These are phyloP conservation scores for Nakazawaea ernobii DNA, from an alignment of 805 yeast species.

Conservation along the genomic window DNA sequence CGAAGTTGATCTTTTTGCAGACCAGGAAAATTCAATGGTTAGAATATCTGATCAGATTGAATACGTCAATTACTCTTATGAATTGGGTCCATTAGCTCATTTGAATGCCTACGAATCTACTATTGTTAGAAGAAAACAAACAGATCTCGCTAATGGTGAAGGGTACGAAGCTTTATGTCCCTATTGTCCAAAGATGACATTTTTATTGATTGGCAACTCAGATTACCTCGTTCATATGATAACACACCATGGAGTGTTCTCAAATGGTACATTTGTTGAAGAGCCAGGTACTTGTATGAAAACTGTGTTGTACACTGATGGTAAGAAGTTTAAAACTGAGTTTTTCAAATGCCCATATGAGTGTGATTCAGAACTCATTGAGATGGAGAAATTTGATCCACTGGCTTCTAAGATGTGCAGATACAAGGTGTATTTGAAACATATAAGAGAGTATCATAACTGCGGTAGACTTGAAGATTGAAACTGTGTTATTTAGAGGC, in stretches of 20 bases:
- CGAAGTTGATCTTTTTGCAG: background rate
- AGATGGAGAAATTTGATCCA: background rate
- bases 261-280: slow-evolving; percentile 22
- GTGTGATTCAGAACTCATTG: background rate
- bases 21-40: too few relatives aligned
- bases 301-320: background rate
- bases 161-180: slow-evolving; percentile 6
- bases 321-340: background rate
- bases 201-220: slow-evolving; percentile 22
- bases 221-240: slow-evolving; percentile 25
- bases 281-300: slow-evolving; percentile 16
- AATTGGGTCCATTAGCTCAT: slow-evolving; percentile 2
- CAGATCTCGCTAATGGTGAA: background rate
- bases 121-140: background rate
- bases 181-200: slow-evolving; percentile 7
- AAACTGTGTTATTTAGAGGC: too few relatives aligned
- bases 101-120: slow-evolving; percentile 1
- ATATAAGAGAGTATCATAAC: slow-evolving; percentile 7
- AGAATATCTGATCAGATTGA: too few relatives aligned
- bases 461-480: slow-evolving; percentile 8
- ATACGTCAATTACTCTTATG: background rate
- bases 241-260: slow-evolving; percentile 25
- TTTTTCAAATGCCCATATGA: slow-evolving; percentile 9
- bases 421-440: slow-evolving; percentile 9
- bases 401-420: background rate